phyloP scores from a whole-genome alignment of 2,329 filamentous ascomycete species.

The Lizonia empirigonia region DNA sequence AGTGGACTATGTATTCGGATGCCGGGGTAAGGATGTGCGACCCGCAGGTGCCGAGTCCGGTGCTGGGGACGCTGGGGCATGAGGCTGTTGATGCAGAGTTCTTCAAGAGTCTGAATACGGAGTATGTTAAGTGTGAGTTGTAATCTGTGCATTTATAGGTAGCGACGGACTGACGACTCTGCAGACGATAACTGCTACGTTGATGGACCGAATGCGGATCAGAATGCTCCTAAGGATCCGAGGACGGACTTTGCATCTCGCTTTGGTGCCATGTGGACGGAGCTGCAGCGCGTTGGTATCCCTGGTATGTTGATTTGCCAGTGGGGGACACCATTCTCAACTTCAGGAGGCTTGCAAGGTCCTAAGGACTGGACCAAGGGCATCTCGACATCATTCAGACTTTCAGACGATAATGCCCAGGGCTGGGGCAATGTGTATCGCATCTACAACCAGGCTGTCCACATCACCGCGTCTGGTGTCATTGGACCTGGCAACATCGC shows the following conservation, averaged over 20 bases:
- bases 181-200: slow-evolving; percentile 29
- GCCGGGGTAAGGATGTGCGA: slow-evolving; percentile 30
- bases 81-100: slow-evolving; percentile 26
- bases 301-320: slow-evolving; percentile 28
- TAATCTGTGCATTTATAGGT: neutral
- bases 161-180: neutral
- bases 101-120: slow-evolving; percentile 28
- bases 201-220: slow-evolving; percentile 19
- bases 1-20: slow-evolving; percentile 33
- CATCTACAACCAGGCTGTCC: slow-evolving; percentile 30
- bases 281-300: slow-evolving; percentile 25
- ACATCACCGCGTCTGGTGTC: slow-evolving; percentile 24
- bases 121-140: slow-evolving; percentile 26
- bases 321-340: slow-evolving; percentile 22
- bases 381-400: slow-evolving; percentile 28
- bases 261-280: slow-evolving; percentile 26
- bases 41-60: slow-evolving; percentile 22
- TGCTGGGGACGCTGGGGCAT: slow-evolving; percentile 22
- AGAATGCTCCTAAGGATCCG: slow-evolving; percentile 26
- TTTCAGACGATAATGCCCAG: slow-evolving; percentile 23
- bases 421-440: slow-evolving; percentile 25
- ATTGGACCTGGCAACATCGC: slow-evolving; percentile 26
- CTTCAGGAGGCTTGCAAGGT: slow-evolving; percentile 22
- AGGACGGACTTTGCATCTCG: slow-evolving; percentile 25
- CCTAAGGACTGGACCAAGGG: slow-evolving; percentile 25